Evolutionary conservation across 2,329 filamentous ascomycete species (phyloP).

Genomic region (Colletotrichum chlorophyti): DNA sequence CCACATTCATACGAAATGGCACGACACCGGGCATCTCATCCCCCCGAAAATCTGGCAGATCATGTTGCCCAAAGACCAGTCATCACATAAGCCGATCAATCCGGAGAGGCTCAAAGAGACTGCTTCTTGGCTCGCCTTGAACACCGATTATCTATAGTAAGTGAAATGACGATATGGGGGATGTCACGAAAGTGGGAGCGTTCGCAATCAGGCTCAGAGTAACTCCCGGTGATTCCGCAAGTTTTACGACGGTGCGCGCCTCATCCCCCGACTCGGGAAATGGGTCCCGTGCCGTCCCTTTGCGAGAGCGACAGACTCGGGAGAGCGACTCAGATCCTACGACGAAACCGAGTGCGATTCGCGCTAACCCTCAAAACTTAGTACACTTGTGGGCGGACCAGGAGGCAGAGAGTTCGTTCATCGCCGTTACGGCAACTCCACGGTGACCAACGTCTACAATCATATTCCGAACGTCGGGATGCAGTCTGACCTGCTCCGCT

Average conservation of each 20-base stretch:
- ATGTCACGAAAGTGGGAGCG: too few relatives aligned
- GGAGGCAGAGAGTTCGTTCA: conserved; percentile 34
- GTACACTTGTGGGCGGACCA: conserved; percentile 35
- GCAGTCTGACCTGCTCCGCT: conserved; percentile 72
- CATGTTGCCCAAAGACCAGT: conserved; percentile 14
- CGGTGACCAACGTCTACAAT: conserved; percentile 32
- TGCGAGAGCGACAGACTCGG: too few relatives aligned
- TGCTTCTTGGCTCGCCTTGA: conserved; percentile 28
- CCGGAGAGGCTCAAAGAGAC: conserved; percentile 15
- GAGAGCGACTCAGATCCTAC: too few relatives aligned
- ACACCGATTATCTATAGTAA: conserved; percentile 28
- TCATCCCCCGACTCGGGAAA: neutral
- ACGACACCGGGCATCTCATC: conserved; percentile 16
- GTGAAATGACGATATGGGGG: neutral
- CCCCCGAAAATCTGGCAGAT: conserved; percentile 29
- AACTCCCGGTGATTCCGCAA: neutral
- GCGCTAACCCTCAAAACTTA: neutral
- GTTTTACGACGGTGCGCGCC: too few relatives aligned
- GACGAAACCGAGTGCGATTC: too few relatives aligned
- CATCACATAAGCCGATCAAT: neutral
- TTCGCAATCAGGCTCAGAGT: neutral
- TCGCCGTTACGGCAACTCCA: conserved; percentile 25
- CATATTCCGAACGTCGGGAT: conserved; percentile 41
- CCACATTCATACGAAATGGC: too few relatives aligned
- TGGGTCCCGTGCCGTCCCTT: neutral